Base-by-base conservation (phyloP, 345 rosid species). In the Salix viminalis region DNA sequence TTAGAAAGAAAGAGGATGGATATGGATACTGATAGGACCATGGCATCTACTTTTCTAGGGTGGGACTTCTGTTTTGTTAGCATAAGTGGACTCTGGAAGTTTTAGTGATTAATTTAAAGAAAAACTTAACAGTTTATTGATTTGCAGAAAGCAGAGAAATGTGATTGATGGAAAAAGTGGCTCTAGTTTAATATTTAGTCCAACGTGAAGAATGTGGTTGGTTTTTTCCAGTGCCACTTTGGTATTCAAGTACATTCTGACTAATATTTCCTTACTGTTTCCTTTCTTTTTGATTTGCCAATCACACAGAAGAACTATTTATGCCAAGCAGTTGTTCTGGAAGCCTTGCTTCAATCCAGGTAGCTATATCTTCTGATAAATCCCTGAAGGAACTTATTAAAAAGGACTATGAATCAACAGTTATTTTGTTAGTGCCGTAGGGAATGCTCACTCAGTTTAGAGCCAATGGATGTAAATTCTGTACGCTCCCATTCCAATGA, bases 401-500 rank as follows among this genome's bases (percentile, higher is more conserved):
- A 34, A 52, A 44, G 73, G 79, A 74, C 62, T 28, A 7, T 37
- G 69, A 67, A 52, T 75, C 62, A 69, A 61, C 70, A 46, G 50
- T 65, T 72, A 10, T 71, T 21, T 62, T 39, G 81, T 74, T 50
- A 24, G 30, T 64, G 73, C 36, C 13, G 42, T 73, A 81, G 76
- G 91, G 77, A 73, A 80, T 88, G 87, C 78, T 81, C 83, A n/a
- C 75, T 75, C 72, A 62, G 76, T 77, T 71, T 41, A 52, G 65
- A 79, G 75, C 52, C 44, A 61, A 85, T 82, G 84, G 85, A 86
- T 68, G 73, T 73, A 46, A 66, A 70, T 70, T 28, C 79, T 75
- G 79, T 78, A 79, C 77, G 77, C 78, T 88, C 87, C 76, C 77
- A 5, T 64, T 73, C 79, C 60, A 81, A 79, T 80, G 87, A 83